phyloP scores from a whole-genome alignment of 805 yeast species.

The Naumovozyma dairenensis region DNA sequence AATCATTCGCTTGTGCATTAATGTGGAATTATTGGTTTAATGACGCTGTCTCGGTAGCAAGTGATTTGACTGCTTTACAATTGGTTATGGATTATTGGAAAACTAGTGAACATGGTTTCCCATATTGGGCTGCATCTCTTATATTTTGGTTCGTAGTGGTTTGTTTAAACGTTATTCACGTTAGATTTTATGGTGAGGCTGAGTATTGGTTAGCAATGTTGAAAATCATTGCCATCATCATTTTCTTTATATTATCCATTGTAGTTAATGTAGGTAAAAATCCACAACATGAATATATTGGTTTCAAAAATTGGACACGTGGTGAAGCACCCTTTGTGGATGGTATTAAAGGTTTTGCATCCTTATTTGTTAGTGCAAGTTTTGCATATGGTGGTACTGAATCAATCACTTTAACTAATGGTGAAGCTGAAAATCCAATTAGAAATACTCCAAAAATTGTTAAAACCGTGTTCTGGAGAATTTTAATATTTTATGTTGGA shows the following conservation, averaged over 20 bases:
- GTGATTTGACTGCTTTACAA: constrained; percentile 56
- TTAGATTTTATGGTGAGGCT: constrained; percentile 51
- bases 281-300: constrained; percentile 42
- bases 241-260: constrained; percentile 47
- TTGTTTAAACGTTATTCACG: constrained; percentile 38
- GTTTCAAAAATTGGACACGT: constrained; percentile 45
- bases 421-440: constrained; percentile 49
- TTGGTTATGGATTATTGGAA: constrained; percentile 45
- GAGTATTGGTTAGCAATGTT: constrained; percentile 50
- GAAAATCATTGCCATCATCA: constrained; percentile 47
- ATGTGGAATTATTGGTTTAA: constrained; percentile 64
- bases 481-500: constrained; percentile 44
- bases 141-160: constrained; percentile 45
- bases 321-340: constrained; percentile 46
- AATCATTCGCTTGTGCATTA: constrained; percentile 60
- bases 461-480: constrained; percentile 49
- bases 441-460: constrained; percentile 51
- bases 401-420: constrained; percentile 39
- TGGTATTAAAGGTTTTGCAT: constrained; percentile 44
- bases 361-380: constrained; percentile 41
- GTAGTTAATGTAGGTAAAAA: constrained; percentile 53
- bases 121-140: constrained; percentile 41
- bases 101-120: constrained; percentile 26
- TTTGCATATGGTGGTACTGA: constrained; percentile 45
- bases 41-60: constrained; percentile 53